Percentiles rank a stretch among this genome's conserved stretches.
These are phyloP conservation scores for Phytophthora ohioensis DNA, from an alignment of 352 stramenopile species.

Conservation along the genomic window DNA sequence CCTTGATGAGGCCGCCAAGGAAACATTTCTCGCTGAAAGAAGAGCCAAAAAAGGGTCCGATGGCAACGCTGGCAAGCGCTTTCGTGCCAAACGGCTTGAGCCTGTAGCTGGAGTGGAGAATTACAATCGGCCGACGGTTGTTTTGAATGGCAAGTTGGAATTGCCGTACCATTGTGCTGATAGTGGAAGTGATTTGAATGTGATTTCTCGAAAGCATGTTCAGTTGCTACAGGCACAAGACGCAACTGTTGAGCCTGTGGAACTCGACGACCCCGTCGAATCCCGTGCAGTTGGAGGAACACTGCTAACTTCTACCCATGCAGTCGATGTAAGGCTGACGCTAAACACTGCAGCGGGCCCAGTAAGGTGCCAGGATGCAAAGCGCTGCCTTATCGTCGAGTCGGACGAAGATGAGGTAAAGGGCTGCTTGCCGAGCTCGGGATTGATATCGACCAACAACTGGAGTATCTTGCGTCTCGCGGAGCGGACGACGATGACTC, in stretches of 20 bases:
- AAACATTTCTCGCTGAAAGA: constrained; percentile 9
- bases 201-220: constrained; percentile 9
- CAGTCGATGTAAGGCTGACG: neutral
- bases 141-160: constrained; percentile 10
- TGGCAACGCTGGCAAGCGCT: neutral
- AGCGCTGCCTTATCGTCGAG: constrained; percentile 8
- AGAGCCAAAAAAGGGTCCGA: neutral
- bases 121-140: neutral
- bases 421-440: neutral
- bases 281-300: constrained; percentile 2
- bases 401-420: constrained; percentile 16
- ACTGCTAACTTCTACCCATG: neutral
- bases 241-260: neutral
- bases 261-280: neutral
- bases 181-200: constrained; percentile 28
- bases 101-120: neutral
- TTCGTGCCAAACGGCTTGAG: constrained; percentile 6
- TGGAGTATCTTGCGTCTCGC: neutral
- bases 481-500: constrained; percentile 1
- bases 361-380: constrained; percentile 13
- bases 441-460: constrained; percentile 6
- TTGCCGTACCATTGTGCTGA: constrained; percentile 19
- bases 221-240: neutral
- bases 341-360: constrained; percentile 13
- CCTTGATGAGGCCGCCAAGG: constrained; percentile 9